A percentile compares a stretch with the other conserved stretches of the same genome.
Evolutionary conservation across 2,329 filamentous ascomycete genomes (phyloP).

Genomic region (Aspergillus amoenus): DNA sequence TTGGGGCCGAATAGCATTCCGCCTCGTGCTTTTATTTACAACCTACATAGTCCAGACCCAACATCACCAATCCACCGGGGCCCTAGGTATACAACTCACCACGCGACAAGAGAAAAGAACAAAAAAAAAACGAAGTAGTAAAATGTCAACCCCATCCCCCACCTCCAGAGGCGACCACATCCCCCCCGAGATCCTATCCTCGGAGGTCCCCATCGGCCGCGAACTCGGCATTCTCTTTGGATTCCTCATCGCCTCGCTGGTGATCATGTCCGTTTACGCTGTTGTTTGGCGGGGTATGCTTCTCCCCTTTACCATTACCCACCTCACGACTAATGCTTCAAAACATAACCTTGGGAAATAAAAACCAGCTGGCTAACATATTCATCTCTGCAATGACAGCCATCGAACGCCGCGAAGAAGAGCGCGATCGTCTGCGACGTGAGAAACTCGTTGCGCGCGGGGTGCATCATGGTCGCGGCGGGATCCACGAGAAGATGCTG

Average conservation of each 20-base stretch:
- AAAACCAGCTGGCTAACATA: neutral
- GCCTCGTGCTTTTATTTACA: too few relatives aligned
- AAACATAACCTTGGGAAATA: neutral
- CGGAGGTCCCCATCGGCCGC: conserved; percentile 30
- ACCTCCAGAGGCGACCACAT: conserved; percentile 10
- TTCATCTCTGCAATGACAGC: conserved; percentile 10
- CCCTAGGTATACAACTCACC: neutral
- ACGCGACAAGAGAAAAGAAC: neutral
- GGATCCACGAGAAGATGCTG: conserved; percentile 29
- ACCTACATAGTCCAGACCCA: too few relatives aligned
- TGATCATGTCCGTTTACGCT: conserved; percentile 36
- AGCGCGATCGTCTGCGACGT: conserved; percentile 16
- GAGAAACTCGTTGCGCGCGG: conserved; percentile 13
- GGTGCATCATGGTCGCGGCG: conserved; percentile 22
- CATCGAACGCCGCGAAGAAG: conserved; percentile 32
- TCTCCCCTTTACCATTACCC: neutral
- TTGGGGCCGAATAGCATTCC: too few relatives aligned
- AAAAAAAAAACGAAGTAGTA: neutral
- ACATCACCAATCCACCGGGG: too few relatives aligned
- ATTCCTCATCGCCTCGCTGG: conserved; percentile 33
- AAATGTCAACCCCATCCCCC: neutral
- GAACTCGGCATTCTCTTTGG: conserved; percentile 43
- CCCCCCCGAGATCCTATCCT: conserved; percentile 30
- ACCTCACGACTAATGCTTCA: too few relatives aligned
- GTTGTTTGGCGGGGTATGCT: conserved; percentile 35